Percentiles rank a stretch among this genome's conserved stretches.
Conservation (phyloP, 2,329 filamentous ascomycete species). For the Biscogniauxia mediterranea region DNA sequence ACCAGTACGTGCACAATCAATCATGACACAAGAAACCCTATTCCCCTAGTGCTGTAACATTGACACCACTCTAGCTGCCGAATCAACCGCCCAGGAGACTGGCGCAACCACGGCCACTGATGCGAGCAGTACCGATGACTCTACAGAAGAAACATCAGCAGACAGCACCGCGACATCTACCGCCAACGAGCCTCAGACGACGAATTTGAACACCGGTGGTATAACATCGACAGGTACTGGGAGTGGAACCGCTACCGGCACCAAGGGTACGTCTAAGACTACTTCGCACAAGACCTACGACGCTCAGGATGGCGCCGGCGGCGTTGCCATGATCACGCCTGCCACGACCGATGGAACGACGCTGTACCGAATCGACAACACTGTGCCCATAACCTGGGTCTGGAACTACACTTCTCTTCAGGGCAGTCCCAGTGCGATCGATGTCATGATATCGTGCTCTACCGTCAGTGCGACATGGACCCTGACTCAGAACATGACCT, state of each 20-base stretch:
- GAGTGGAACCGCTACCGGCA: slow-evolving; percentile 27
- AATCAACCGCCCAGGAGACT: slow-evolving; percentile 12
- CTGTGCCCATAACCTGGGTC: slow-evolving; percentile 51
- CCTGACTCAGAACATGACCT: slow-evolving; percentile 63
- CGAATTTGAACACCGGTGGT: slow-evolving; percentile 42
- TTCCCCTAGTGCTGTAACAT: slow-evolving; percentile 3
- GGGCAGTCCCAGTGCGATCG: slow-evolving; percentile 57
- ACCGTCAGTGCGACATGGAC: slow-evolving; percentile 54
- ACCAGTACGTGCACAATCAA: slow-evolving; percentile 21
- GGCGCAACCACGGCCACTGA: slow-evolving; percentile 1
- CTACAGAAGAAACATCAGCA: slow-evolving; percentile 19
- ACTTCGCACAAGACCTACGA: slow-evolving; percentile 42
- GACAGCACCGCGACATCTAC: slow-evolving; percentile 11
- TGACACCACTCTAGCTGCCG: not conserved
- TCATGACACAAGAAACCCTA: slow-evolving; percentile 1
- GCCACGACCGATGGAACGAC: slow-evolving; percentile 43
- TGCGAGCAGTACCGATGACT: slow-evolving; percentile 12
- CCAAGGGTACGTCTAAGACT: slow-evolving; percentile 21
- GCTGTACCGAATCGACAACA: slow-evolving; percentile 59
- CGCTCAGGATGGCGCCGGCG: slow-evolving; percentile 46
- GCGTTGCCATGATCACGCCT: slow-evolving; percentile 54
- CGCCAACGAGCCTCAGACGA: slow-evolving; percentile 29
- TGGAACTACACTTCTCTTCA: slow-evolving; percentile 66
- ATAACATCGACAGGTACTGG: slow-evolving; percentile 29
- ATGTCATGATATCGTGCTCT: slow-evolving; percentile 58